phyloP scores from a whole-genome alignment of 1,139 yeast genomes.

The Yamadazyma mexicana region DNA sequence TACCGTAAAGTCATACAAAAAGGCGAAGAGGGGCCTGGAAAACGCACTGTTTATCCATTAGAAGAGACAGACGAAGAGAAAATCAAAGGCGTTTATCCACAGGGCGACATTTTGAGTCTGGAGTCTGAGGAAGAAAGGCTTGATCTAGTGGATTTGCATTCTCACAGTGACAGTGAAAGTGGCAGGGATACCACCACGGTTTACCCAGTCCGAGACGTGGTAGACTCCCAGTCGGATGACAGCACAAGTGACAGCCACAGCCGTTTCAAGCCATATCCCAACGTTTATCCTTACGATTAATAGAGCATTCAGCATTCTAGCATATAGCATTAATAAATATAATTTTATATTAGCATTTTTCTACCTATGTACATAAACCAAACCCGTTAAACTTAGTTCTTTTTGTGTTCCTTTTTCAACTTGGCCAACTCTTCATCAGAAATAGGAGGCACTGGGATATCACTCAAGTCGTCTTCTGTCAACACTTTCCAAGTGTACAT shows the following conservation, averaged over 20 bases:
- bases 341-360: not conserved
- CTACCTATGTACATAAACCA: constrained; percentile 4
- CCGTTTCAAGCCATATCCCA: too few relatives aligned
- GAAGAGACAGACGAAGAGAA: constrained; percentile 4
- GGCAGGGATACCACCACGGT: too few relatives aligned
- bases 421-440: constrained; percentile 72
- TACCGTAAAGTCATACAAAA: constrained; percentile 1
- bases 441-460: constrained; percentile 92
- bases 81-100: constrained; percentile 4
- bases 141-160: too few relatives aligned
- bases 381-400: constrained; percentile 2
- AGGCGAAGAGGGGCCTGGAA: not conserved
- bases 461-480: constrained; percentile 80
- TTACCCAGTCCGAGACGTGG: too few relatives aligned
- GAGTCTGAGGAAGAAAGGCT: not conserved
- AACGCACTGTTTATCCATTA: constrained; percentile 2
- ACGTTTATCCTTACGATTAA: too few relatives aligned
- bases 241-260: too few relatives aligned
- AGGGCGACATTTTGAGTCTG: not conserved
- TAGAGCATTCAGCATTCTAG: too few relatives aligned
- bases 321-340: too few relatives aligned
- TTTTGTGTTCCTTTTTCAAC: constrained; percentile 63
- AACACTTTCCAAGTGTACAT: constrained; percentile 64
- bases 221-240: too few relatives aligned
- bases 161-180: too few relatives aligned